Evolutionary conservation across 768 basidiomycete species (phyloP).

Genomic region (Lactifluus pinguis): DNA sequence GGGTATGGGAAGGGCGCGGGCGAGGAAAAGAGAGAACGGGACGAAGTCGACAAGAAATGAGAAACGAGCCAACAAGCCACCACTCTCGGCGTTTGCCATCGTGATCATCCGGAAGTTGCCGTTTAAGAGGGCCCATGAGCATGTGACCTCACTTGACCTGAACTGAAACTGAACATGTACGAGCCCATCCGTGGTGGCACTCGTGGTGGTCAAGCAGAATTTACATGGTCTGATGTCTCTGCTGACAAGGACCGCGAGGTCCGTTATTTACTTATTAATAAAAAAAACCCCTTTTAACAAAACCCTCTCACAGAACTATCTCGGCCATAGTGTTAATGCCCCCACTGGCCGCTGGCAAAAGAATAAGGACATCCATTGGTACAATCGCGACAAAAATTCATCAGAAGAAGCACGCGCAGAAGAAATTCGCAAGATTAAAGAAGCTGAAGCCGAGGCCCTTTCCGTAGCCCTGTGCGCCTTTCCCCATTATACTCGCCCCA

Average conservation of each 20-base stretch:
- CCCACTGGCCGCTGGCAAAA: conserved; percentile 97
- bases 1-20: not conserved
- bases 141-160: not conserved
- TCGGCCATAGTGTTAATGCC: conserved; percentile 91
- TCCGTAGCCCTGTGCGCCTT: conserved; percentile 61
- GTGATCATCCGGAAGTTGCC: conserved; percentile 14
- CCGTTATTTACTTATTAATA: not conserved
- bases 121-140: conserved; percentile 8
- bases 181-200: conserved; percentile 85
- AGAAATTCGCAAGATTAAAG: conserved; percentile 77
- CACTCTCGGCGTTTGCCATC: conserved; percentile 1
- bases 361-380: conserved; percentile 97
- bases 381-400: conserved; percentile 50
- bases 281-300: not conserved
- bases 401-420: conserved; percentile 47
- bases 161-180: conserved; percentile 51
- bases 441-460: conserved; percentile 83
- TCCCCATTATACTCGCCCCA: not conserved
- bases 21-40: not conserved
- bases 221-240: conserved; percentile 86
- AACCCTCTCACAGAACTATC: conserved; percentile 58
- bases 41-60: not conserved
- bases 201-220: conserved; percentile 83
- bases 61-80: not conserved
- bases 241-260: conserved; percentile 93